Evolutionary conservation across 2,329 filamentous ascomycete species (phyloP).

Genomic region (Botrytis sinoallii): DNA sequence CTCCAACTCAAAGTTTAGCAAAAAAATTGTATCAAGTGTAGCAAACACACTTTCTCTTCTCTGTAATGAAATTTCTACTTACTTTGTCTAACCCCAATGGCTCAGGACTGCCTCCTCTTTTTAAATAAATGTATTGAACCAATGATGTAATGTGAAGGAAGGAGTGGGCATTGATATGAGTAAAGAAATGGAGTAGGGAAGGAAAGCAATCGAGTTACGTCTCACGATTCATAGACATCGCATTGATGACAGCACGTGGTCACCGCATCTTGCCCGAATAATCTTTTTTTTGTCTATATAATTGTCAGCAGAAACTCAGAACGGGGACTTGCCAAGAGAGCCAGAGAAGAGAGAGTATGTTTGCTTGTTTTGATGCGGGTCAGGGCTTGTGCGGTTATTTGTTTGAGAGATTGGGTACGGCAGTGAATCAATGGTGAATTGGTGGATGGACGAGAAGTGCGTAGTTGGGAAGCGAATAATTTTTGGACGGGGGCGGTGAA

Average conservation of each 20-base stretch:
- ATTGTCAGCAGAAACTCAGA: background rate
- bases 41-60: constrained; percentile 7
- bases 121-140: background rate
- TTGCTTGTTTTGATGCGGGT: constrained; percentile 7
- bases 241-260: background rate
- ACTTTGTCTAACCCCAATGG: constrained; percentile 6
- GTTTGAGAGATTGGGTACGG: background rate
- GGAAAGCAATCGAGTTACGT: background rate
- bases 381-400: background rate
- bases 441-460: background rate
- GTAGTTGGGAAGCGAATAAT: background rate
- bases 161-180: background rate
- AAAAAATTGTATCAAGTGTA: constrained; percentile 2
- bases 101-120: background rate
- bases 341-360: background rate
- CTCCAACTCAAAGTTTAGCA: background rate
- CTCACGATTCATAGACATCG: background rate
- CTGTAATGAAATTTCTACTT: background rate
- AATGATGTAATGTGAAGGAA: background rate
- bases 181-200: background rate
- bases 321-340: constrained; percentile 10
- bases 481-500: background rate
- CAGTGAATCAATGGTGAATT: background rate
- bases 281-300: background rate
- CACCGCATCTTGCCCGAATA: background rate